phyloP scores from a whole-genome alignment of 331 rosid genomes.

The Pyracantha coccinea region DNA sequence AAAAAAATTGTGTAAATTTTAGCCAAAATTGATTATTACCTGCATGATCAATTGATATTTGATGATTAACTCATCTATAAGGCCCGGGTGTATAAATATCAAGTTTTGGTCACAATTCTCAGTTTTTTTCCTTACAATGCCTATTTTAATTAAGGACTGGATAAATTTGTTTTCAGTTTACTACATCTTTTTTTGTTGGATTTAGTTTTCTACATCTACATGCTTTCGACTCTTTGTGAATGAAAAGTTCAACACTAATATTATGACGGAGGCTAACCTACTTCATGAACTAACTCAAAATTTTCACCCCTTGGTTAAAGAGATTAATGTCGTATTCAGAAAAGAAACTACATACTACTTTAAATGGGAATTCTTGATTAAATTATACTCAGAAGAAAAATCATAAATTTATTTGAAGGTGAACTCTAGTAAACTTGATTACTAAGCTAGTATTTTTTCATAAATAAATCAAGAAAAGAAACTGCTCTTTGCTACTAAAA shows the following conservation, averaged over 20 bases:
- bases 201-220: background rate
- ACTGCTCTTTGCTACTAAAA: no score
- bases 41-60: no score
- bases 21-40: background rate
- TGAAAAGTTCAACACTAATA: background rate
- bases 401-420: background rate
- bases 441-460: no score
- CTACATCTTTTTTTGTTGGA: background rate
- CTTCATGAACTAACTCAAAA: background rate
- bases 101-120: no score
- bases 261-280: background rate
- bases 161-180: background rate
- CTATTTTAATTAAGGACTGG: no score
- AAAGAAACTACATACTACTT: background rate
- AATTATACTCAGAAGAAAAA: no score
- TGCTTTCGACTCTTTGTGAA: rapidly evolving
- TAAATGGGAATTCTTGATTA: background rate
- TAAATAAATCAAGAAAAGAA: no score
- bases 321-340: background rate
- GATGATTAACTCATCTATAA: no score
- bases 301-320: background rate
- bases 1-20: background rate
- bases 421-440: background rate
- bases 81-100: no score
- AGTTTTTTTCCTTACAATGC: no score